Evolutionary conservation across 225 moss, liverwort and hornwort species (phyloP), one percentile per base, ranked within the genome.

Genomic region (Ulota crispa): DNA sequence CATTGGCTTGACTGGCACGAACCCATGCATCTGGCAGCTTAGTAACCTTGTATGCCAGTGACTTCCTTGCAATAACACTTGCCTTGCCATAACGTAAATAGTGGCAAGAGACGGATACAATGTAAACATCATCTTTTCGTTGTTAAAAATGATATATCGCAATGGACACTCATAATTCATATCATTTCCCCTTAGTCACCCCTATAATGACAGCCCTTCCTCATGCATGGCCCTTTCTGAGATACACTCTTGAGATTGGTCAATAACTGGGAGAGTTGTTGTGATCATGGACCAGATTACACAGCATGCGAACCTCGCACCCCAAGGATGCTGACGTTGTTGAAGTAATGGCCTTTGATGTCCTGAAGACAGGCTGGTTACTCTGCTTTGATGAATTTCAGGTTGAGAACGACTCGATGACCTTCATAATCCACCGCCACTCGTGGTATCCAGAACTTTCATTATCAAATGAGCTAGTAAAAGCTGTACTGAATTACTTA

Each of bases 311-410:
- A 42, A 86, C 74, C 31, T 83, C 80, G 55, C 81, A 84, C 47
- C 75, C 84, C 9, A 85, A 89, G 72, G 85, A 87, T 77, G 85
- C 71, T 60, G 92, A 95, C 54, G 72, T 87, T 26, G 73, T 95
- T 78, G 92, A 86, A 89, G 78, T 83, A 23, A 85, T 92, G 72
- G 92, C 90, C 27, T 78, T 78, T 13, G 90, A 92, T 77, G 77
- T 92, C 45, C 83, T 95, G 72, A 84, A 87, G 84, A 82, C 88
- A 79, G 93, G 93, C 74, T 93, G 95, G 93, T 63, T 95, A 76
- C 91, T 95, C 64, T 92, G 92, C 89, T 93, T 93, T 78, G 93
- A 91, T 82, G 95, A 95, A 86, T 93, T 93, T 73, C 95, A 92
- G 89, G 95, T 95, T 50, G 43, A 53, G 39, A 68, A 61, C 24